Percentiles rank a stretch among this genome's conserved stretches.
phyloP scores from a whole-genome alignment of 306 rosid genomes.

The Citrullus mucosospermus region DNA sequence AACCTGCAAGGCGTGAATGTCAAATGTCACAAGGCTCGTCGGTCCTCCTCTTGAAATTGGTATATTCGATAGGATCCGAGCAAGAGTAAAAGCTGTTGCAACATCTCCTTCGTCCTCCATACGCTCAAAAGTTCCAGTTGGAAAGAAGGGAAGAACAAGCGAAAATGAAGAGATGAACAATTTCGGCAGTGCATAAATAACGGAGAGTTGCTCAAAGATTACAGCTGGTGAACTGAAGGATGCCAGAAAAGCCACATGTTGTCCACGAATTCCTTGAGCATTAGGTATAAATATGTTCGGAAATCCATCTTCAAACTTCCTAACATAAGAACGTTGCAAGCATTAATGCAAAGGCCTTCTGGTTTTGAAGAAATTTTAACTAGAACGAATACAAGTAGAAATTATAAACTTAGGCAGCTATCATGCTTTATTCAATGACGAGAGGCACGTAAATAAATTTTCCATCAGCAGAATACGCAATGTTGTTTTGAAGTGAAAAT shows the following conservation, averaged over 20 bases:
- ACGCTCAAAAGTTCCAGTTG: slow-evolving; percentile 89
- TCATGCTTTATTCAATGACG: background rate
- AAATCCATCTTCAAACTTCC: slow-evolving; percentile 95
- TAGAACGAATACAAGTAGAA: background rate
- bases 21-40: slow-evolving; percentile 84
- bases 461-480: background rate
- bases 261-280: slow-evolving; percentile 91
- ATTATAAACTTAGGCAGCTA: background rate
- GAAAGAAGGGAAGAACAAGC: slow-evolving; percentile 91
- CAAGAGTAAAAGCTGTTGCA: slow-evolving; percentile 93
- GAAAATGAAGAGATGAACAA: slow-evolving; percentile 77
- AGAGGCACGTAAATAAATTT: background rate
- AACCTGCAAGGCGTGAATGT: slow-evolving; percentile 98
- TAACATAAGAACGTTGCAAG: slow-evolving; percentile 23
- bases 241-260: slow-evolving; percentile 88
- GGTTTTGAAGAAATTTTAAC: background rate
- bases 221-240: slow-evolving; percentile 86
- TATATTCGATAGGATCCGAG: slow-evolving; percentile 79
- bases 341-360: slow-evolving; percentile 16
- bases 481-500: background rate
- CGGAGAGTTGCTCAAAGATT: slow-evolving; percentile 95
- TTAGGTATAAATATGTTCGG: slow-evolving; percentile 95
- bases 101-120: slow-evolving; percentile 99
- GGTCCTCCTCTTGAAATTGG: slow-evolving; percentile 99
- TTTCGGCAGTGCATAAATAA: slow-evolving; percentile 85